A percentile compares a stretch with the other conserved stretches of the same genome.
Conservation (phyloP, 1,284 basidiomycete genomes). For the Leccinum solheimii region DNA sequence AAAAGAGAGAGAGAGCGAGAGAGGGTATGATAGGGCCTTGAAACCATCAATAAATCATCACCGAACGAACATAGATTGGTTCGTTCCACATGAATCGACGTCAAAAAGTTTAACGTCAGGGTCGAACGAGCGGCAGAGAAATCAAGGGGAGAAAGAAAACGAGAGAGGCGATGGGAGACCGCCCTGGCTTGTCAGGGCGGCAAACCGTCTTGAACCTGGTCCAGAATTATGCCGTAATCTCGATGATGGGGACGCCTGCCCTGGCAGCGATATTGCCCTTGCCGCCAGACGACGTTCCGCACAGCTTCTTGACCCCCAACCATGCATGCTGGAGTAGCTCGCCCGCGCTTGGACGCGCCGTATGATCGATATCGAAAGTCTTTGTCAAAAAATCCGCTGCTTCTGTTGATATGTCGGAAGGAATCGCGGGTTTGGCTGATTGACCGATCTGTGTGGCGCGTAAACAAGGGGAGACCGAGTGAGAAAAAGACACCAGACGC, state of each 20-base stretch:
- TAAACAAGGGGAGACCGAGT: background rate
- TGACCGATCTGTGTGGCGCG: conserved; percentile 69
- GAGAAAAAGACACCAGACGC: background rate
- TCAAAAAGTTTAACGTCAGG: background rate
- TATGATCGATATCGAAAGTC: conserved; percentile 86
- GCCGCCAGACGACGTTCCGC: conserved; percentile 10
- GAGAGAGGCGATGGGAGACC: background rate
- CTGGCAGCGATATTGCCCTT: conserved; percentile 12
- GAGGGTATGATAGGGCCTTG: background rate
- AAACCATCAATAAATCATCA: background rate
- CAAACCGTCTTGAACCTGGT: background rate
- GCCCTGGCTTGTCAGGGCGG: background rate
- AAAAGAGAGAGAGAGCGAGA: background rate
- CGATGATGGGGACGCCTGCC: conserved; percentile 30
- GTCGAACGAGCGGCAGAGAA: background rate
- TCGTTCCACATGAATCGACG: background rate
- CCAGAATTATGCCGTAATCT: conserved; percentile 25
- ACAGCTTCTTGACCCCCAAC: conserved; percentile 49
- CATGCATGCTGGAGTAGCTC: conserved; percentile 78
- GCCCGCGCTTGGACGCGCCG: conserved; percentile 77
- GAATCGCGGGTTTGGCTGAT: conserved; percentile 79
- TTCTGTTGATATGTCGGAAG: conserved; percentile 84
- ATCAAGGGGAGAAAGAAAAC: background rate
- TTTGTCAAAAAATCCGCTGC: conserved; percentile 81
- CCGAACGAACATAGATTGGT: background rate